Conservation (phyloP, 768 basidiomycete genomes). For the Suillus ampliporus region DNA sequence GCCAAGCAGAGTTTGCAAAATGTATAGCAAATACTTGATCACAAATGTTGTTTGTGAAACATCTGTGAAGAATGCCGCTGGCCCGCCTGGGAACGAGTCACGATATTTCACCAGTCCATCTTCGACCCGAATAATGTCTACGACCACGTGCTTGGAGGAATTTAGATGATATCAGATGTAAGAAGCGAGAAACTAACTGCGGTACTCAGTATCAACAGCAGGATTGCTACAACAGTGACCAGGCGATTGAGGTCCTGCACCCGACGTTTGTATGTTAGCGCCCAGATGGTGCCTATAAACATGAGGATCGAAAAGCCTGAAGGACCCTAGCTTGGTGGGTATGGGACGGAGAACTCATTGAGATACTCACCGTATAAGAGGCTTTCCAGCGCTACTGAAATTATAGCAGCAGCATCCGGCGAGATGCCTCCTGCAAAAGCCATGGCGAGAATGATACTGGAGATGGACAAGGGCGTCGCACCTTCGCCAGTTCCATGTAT, state of each 20-base stretch:
- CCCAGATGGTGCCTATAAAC: slow-evolving; percentile 39
- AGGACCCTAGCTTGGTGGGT: not conserved
- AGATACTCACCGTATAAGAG: slow-evolving; percentile 21
- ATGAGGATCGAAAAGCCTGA: slow-evolving; percentile 43
- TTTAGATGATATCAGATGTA: too few species aligned
- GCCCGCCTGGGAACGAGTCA: slow-evolving; percentile 22
- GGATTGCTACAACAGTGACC: slow-evolving; percentile 30
- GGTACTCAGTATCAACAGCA: slow-evolving; percentile 38
- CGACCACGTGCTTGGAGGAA: slow-evolving; percentile 28
- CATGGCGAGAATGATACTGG: not conserved
- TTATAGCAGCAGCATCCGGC: slow-evolving; percentile 20
- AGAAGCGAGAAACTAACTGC: slow-evolving; percentile 20
- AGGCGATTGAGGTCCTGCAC: slow-evolving; percentile 20
- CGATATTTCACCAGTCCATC: slow-evolving; percentile 32
- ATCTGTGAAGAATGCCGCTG: slow-evolving; percentile 32
- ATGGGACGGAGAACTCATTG: not conserved
- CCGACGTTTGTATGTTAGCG: slow-evolving; percentile 17
- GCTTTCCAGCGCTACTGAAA: slow-evolving; percentile 25
- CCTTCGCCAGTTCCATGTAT: not conserved
- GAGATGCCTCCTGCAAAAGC: not conserved
- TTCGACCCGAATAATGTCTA: slow-evolving; percentile 31
- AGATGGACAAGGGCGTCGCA: not conserved
- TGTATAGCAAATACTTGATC: slow-evolving; percentile 29
- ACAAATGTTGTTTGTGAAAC: slow-evolving; percentile 35
- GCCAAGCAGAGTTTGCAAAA: slow-evolving; percentile 35